Percentiles rank a stretch among this genome's conserved stretches.
phyloP scores from a whole-genome alignment of 331 rosid genomes.

The Malus hybrid region DNA sequence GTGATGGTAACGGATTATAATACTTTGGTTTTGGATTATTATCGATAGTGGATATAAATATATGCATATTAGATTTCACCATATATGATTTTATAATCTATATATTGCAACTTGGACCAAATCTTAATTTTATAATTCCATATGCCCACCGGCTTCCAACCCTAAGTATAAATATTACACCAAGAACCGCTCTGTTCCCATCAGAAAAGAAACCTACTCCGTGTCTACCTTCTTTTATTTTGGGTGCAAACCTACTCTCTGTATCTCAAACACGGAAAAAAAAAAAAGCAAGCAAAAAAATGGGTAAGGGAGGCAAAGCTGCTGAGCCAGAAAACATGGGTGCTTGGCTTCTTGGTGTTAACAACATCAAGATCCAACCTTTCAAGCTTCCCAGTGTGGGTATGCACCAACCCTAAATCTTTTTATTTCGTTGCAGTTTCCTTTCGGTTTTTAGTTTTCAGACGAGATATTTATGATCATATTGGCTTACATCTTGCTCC shows the following conservation, averaged over 20 bases:
- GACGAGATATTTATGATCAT: background rate
- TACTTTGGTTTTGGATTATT: background rate
- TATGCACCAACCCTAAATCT: background rate
- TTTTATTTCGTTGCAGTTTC: too few species aligned
- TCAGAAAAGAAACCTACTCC: background rate
- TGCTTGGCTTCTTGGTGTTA: constrained; percentile 79
- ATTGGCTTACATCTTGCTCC: background rate
- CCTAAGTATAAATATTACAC: background rate
- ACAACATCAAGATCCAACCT: constrained; percentile 80
- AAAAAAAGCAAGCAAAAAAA: constrained; percentile 11
- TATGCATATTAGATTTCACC: background rate
- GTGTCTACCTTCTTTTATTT: background rate
- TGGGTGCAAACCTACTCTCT: background rate
- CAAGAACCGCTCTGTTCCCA: background rate
- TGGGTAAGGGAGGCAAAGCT: constrained; percentile 69
- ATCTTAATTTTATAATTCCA: background rate
- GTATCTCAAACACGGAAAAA: background rate
- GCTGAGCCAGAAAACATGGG: constrained; percentile 70
- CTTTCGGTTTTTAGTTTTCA: background rate
- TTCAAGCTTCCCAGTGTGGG: constrained; percentile 75
- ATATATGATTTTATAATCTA: background rate
- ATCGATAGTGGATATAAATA: background rate
- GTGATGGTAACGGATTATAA: background rate
- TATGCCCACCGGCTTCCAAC: background rate
- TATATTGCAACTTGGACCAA: background rate